phyloP scores from a whole-genome alignment of 345 rosid genomes.

The Acer campestre region DNA sequence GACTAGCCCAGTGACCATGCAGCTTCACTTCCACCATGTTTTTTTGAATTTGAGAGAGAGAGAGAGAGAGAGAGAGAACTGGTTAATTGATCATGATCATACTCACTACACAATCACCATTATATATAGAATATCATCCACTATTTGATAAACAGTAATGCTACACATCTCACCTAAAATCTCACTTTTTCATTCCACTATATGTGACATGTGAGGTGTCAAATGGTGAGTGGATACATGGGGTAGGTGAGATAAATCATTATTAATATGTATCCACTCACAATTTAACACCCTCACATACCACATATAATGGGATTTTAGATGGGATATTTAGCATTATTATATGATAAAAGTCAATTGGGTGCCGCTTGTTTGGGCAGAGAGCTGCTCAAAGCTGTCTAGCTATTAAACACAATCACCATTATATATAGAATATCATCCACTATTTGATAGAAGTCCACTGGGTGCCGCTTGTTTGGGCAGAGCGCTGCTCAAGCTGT shows the following conservation, averaged over 20 bases:
- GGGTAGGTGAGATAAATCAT: too few species aligned
- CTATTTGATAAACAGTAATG: background rate
- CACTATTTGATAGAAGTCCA: background rate
- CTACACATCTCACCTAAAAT: too few species aligned
- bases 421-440: background rate
- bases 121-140: background rate
- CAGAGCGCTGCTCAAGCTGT: background rate
- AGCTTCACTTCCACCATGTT: constrained; percentile 33
- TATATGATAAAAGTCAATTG: too few species aligned
- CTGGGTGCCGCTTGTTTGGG: background rate
- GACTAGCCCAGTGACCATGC: constrained; percentile 33
- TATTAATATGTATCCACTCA: too few species aligned
- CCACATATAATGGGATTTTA: too few species aligned
- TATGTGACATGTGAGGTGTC: too few species aligned
- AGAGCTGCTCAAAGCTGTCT: too few species aligned
- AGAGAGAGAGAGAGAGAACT: background rate
- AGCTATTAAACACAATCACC: background rate
- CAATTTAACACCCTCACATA: too few species aligned
- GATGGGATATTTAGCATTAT: too few species aligned
- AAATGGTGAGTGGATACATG: too few species aligned
- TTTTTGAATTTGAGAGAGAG: background rate
- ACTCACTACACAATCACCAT: background rate
- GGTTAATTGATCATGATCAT: background rate
- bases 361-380: too few species aligned
- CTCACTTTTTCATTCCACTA: too few species aligned